Evolutionary conservation across 768 basidiomycete species (phyloP), one percentile per base, ranked within the genome.

Genomic region (Sporobolomyces pararoseus): DNA sequence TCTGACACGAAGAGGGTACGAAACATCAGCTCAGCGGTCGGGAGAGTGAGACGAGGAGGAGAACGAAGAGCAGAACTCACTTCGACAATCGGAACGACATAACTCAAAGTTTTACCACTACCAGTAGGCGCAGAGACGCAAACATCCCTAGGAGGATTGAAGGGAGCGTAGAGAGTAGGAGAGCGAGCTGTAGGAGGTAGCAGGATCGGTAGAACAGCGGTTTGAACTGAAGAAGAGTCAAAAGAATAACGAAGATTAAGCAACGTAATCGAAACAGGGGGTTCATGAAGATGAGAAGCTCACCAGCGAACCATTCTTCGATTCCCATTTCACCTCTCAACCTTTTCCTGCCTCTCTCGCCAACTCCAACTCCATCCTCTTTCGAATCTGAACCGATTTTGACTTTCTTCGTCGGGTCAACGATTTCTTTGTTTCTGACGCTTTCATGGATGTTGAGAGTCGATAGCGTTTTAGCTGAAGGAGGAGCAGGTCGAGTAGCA

Each of bases 61-160:
- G 10, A 17, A 42, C 10, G 17, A 42, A 17, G 39, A 9, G 39
- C 39, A 42, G 39, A 42, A 42, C 39, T 42, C 10, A 89, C 91
- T 84, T 96, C 91, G 35, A 96, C 83, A 63, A 97, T 89, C 1
- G 96, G 96, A 39, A 98, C 81, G 2, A 88, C 90, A 80, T 99
- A 99, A n/a, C 91, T 90, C 34, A 99, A 83, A 0, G 95, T 99
- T 80, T 99, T 99, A 0, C 96, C 96, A 75, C 93, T 96, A 29
- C 96, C 96, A 0, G 96, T 99, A 0, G 96, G 96, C 1, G 96
- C 96, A 12, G 92, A 96, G 17, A 95, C 89, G 74, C 93, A 94
- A 17, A 93, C 84, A 79, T 99, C 96, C 32, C 83, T 83, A 32
- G 87, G 87, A 42, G 85, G 83, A 65, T 84, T 78, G 74, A 85